These are phyloP conservation scores for Acanthamoeba sp. DNA, from an alignment of 208 protist species.

Conservation along the genomic window DNA sequence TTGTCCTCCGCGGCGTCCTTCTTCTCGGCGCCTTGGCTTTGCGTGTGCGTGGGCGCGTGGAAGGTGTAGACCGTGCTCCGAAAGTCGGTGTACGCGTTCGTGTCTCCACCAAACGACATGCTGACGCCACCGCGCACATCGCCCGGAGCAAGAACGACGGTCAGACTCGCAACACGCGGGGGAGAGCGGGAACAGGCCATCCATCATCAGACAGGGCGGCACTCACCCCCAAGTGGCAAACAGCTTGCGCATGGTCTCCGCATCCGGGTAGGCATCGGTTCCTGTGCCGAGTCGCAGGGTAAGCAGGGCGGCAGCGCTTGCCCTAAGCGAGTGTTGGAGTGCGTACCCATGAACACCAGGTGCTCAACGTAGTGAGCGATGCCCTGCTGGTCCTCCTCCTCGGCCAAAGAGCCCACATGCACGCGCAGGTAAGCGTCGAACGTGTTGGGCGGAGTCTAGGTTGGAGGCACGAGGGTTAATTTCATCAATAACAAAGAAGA, in stretches of 20 bases:
- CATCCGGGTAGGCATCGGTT: constrained; percentile 53
- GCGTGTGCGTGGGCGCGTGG: constrained; percentile 43
- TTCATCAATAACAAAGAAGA: too few species aligned
- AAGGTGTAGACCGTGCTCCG: constrained; percentile 73
- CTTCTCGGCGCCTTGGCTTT: background rate
- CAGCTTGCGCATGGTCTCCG: constrained; percentile 67
- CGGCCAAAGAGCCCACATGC: constrained; percentile 62
- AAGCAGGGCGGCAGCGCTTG: too few species aligned
- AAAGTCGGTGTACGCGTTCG: constrained; percentile 69
- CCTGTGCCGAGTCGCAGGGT: background rate
- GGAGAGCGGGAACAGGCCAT: background rate
- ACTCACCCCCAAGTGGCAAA: constrained; percentile 67
- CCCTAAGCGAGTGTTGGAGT: too few species aligned
- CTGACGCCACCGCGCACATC: background rate
- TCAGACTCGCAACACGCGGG: background rate
- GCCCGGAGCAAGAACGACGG: background rate
- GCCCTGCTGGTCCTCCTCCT: constrained; percentile 63
- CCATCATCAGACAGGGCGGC: background rate
- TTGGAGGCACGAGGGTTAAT: too few species aligned
- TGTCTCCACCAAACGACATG: constrained; percentile 72
- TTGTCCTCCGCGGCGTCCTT: background rate
- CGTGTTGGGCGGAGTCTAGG: constrained; percentile 50
- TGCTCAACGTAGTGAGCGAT: constrained; percentile 70
- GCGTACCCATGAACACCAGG: constrained; percentile 46
- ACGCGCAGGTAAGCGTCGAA: constrained; percentile 64